Evolutionary conservation across 345 rosid genomes (phyloP), one percentile per base, ranked within the genome.

Genomic region (Theobroma cacao): DNA sequence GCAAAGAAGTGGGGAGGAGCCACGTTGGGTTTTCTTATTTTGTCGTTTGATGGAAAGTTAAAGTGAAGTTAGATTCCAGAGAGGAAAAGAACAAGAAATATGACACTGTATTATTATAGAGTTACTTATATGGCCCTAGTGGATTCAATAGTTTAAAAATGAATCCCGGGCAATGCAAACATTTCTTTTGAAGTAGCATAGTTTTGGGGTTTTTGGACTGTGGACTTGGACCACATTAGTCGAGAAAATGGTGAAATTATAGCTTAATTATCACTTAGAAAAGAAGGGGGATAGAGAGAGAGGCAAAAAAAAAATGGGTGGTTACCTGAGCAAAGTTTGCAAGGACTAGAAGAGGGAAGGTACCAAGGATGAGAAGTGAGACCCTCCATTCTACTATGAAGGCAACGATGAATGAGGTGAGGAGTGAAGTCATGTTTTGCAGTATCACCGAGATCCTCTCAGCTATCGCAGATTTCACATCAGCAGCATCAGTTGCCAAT

Each of bases 321-420:
- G 50, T 80, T 87, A 96, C 99, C 93, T 96, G 99, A 67, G 99
- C 99, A 83, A 96, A 96, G 90, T 96, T 96, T 72, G 98, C 99
- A 1, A 96, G 99, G 67, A 96, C 98, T 48, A 96, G 93, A 31
- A 96, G 98, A 72, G 98, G 98, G 88, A 92, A 96, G 78, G 99
- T 94, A 53, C 79, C 98, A 36, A 96, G 83, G 78, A 96, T 94
- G 88, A 96, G 97, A 82, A 96, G 97, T 28, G 99, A 94, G 75
- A 96, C 99, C 84, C 98, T 92, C 99, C 99, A 96, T 80, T 96
- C 99, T 10, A 96, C 93, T 15, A 96, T 88, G 95, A 96, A 96
- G 26, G 98, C 98, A 69, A 96, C 98, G 13, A 96, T 89, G 90
- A 96, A 96, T 14, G 99, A 96, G 43, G 97, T 96, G 84, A 96